Base-by-base conservation (phyloP, 495 filamentous ascomycete genomes). In the Hyaloscypha bicolor region DNA sequence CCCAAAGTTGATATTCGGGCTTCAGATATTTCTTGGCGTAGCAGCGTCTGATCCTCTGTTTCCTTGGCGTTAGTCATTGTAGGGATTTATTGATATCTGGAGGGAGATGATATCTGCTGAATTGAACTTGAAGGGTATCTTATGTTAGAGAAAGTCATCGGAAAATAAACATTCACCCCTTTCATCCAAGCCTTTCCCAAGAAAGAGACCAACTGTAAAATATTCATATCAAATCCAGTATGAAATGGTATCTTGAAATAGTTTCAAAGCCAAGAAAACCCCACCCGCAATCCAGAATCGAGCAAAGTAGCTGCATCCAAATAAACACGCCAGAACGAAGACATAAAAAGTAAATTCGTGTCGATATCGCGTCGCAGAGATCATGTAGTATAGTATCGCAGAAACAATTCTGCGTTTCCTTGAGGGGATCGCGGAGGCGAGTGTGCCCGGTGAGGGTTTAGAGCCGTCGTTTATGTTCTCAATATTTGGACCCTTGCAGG, bases 291-390 rank as follows among this genome's bases (percentile, higher is more conserved):
- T 59, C 56, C 25, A 59, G 3, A 59, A 16, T 21, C 56, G 25
- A 32, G 25, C 56, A n/a, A 59, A n/a, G 32, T 59, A 59, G 19
- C 56, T 59, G 25, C 19, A 59, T 37, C 56, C 56, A 59, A 37
- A 59, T 3, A 59, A 32, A 59, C 56, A 59, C 19, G 29, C 25
- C 29, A 59, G 56, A 59, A 59, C 9, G 32, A 59, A 32, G 32
- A 59, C 29, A 21, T 59, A 59, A 11, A 59, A 32, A 21, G 32
- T 21, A 35, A 33, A 59, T 21, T 59, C 56, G 32, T 59, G 56
- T 21, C 56, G 29, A 16, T 59, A 59, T 1, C 6, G 56, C 9
- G 2, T 4, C 19, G 9, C 56, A 59, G 32, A 59, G 8, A 21
- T 32, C 11, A 21, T 29, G 19, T 14, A 37, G 32, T 16, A 19